phyloP scores from a whole-genome alignment of 106 monocot species.

The Allium sativum region DNA sequence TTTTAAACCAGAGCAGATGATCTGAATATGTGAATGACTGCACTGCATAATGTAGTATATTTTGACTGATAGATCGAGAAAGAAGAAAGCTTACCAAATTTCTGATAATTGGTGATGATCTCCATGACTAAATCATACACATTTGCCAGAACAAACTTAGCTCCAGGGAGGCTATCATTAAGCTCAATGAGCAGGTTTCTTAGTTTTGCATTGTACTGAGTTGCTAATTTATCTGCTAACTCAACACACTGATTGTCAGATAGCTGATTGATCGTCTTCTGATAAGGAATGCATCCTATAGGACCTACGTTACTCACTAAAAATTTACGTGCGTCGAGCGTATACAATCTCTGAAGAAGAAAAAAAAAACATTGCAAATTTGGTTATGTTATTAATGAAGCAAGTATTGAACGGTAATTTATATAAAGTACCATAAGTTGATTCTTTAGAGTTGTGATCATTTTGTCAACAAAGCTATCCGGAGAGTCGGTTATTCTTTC shows the following conservation, averaged over 20 bases:
- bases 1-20: too few relatives aligned
- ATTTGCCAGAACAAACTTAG: constrained; percentile 62
- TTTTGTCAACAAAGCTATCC: constrained; percentile 40
- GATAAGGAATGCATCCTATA: constrained; percentile 85
- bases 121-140: constrained; percentile 78
- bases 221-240: constrained; percentile 56
- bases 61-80: too few relatives aligned
- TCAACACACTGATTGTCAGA: constrained; percentile 40
- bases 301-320: constrained; percentile 75
- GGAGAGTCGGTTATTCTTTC: constrained; percentile 32
- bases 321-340: constrained; percentile 65
- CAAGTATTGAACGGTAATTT: neutral
- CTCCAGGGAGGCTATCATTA: constrained; percentile 49
- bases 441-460: constrained; percentile 37
- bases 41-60: too few relatives aligned
- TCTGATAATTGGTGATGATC: constrained; percentile 48
- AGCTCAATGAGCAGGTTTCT: constrained; percentile 48
- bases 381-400: neutral
- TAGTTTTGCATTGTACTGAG: constrained; percentile 36
- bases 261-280: constrained; percentile 53
- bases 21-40: too few relatives aligned
- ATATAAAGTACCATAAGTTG: constrained; percentile 42
- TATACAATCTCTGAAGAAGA: constrained; percentile 45
- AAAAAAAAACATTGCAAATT: neutral
- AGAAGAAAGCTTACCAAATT: constrained; percentile 25